phyloP scores from a whole-genome alignment of 331 rosid species.

The Pyracantha coccinea region DNA sequence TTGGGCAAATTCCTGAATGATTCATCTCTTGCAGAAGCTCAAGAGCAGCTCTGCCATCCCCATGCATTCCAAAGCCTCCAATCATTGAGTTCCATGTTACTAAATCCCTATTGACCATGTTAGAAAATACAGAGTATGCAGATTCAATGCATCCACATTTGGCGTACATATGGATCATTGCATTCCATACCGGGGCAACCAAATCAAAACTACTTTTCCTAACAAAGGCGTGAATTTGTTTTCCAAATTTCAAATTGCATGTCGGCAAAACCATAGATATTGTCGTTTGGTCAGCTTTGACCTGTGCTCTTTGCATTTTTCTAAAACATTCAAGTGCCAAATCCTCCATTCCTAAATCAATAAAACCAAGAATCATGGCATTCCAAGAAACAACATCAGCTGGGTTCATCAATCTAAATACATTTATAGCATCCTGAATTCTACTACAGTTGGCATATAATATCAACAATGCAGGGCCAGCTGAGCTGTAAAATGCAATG shows the following conservation, averaged over 20 bases:
- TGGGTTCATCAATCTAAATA: conserved; percentile 32
- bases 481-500: conserved; percentile 35
- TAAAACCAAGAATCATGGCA: conserved; percentile 38
- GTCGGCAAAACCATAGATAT: conserved; percentile 32
- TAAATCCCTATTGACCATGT: conserved; percentile 28
- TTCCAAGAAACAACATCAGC: conserved; percentile 46
- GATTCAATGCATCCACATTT: conserved; percentile 32
- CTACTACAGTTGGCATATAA: conserved; percentile 27
- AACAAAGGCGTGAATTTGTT: conserved; percentile 32
- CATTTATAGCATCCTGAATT: conserved; percentile 19
- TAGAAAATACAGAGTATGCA: conserved; percentile 33
- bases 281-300: conserved; percentile 28
- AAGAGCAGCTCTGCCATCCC: conserved; percentile 34
- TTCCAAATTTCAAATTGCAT: conserved; percentile 38
- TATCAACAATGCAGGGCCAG: conserved; percentile 41
- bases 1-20: conserved; percentile 19
- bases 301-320: conserved; percentile 31
- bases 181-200: conserved; percentile 27
- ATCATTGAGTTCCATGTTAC: conserved; percentile 47
- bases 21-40: conserved; percentile 36
- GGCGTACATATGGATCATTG: conserved; percentile 35
- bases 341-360: conserved; percentile 25
- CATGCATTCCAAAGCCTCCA: conserved; percentile 43
- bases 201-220: conserved; percentile 13
- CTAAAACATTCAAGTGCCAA: conserved; percentile 32